Evolutionary conservation across 2,329 filamentous ascomycete species (phyloP).

Genomic region (Fusarium pininemorale): DNA sequence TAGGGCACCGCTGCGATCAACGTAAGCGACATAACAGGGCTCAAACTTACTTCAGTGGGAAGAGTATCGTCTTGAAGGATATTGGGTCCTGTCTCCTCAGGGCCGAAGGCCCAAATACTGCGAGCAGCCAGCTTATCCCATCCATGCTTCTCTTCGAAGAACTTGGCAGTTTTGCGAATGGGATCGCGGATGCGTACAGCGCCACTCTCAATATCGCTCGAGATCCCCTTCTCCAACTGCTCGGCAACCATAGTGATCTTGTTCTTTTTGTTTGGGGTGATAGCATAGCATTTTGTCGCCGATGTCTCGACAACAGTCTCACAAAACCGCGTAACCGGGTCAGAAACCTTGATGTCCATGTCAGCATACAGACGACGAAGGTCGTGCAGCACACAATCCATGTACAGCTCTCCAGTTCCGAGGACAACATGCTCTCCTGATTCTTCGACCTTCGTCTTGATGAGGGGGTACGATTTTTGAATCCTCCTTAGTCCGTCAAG

Average conservation of each 20-base stretch:
- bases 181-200: conserved; percentile 92
- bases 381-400: conserved; percentile 98
- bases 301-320: conserved; percentile 98
- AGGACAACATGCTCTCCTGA: conserved; percentile 96
- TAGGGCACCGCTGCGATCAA: conserved; percentile 4
- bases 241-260: conserved; percentile 99
- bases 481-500: conserved; percentile 94
- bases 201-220: conserved; percentile 91
- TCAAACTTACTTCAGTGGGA: conserved; percentile 76
- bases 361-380: conserved; percentile 93
- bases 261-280: conserved; percentile 99
- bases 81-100: conserved; percentile 93
- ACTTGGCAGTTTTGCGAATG: conserved; percentile 91
- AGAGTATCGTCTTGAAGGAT: conserved; percentile 97
- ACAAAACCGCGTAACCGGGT: conserved; percentile 96
- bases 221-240: conserved; percentile 92
- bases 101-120: conserved; percentile 98
- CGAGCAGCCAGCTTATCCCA: conserved; percentile 95
- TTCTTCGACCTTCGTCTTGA: conserved; percentile 97
- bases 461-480: conserved; percentile 96
- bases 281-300: conserved; percentile 96
- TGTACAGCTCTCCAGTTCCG: conserved; percentile 97
- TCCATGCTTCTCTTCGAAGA: conserved; percentile 96
- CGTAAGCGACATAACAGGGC: neutral
- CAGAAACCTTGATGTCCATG: conserved; percentile 99